phyloP scores from a whole-genome alignment of 306 rosid genomes.

The Sechiopsis laciniata region DNA sequence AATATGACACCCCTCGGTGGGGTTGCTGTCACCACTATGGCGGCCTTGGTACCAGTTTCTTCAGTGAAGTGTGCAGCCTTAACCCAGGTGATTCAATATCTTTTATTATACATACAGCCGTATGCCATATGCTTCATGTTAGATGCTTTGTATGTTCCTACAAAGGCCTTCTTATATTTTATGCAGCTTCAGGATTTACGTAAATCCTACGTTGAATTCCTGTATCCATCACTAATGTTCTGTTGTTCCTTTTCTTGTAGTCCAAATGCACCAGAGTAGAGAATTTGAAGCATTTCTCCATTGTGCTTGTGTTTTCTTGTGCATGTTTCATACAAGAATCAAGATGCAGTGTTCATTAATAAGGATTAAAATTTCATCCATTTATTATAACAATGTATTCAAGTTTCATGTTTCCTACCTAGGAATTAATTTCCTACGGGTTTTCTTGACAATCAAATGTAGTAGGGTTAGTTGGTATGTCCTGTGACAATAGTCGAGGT shows the following conservation, averaged over 20 bases:
- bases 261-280: not conserved
- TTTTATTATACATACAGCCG: not conserved
- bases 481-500: too few relatives aligned
- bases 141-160: not conserved
- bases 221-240: not conserved
- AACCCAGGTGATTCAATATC: constrained; percentile 29
- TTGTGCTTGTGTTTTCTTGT: not conserved
- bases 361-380: not conserved
- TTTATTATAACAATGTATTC: not conserved
- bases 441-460: too few relatives aligned
- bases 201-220: not conserved
- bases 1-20: constrained; percentile 38
- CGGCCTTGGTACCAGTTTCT: constrained; percentile 28
- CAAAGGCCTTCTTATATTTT: not conserved
- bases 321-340: not conserved
- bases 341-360: not conserved
- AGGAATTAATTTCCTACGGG: too few relatives aligned
- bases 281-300: not conserved
- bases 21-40: constrained; percentile 29
- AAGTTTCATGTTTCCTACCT: not conserved
- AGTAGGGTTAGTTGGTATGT: too few relatives aligned
- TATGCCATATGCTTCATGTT: not conserved
- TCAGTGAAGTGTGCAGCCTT: constrained; percentile 30
- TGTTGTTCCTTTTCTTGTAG: not conserved
- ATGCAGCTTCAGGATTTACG: not conserved